phyloP scores from a whole-genome alignment of 495 filamentous ascomycete species.

The Xylaria scruposa region DNA sequence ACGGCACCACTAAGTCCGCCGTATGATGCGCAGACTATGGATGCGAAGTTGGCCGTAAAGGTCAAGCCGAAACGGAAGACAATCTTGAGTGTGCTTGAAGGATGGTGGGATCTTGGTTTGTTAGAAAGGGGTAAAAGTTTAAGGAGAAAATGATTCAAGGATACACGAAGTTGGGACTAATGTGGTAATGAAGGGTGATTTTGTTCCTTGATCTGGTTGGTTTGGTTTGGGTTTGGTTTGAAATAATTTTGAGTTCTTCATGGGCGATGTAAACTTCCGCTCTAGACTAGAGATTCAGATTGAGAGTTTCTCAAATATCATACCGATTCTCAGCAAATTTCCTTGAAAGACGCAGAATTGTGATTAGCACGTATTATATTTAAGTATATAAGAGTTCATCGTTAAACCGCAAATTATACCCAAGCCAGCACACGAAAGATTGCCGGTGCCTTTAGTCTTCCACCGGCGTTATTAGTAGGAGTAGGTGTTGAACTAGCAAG shows the following conservation, averaged over 20 bases:
- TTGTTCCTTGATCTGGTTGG: slow-evolving; percentile 1
- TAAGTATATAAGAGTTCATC: background rate
- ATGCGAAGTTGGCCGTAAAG: slow-evolving; percentile 24
- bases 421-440: background rate
- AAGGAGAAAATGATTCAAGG: slow-evolving; percentile 26
- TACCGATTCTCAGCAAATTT: background rate
- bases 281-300: slow-evolving; percentile 16
- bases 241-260: background rate
- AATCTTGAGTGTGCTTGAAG: slow-evolving; percentile 48
- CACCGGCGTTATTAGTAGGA: slow-evolving; percentile 1
- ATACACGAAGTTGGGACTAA: slow-evolving; percentile 9
- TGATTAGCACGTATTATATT: background rate
- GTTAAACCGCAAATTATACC: background rate
- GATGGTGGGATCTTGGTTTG: slow-evolving; percentile 58
- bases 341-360: too few species aligned
- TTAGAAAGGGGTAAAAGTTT: slow-evolving; percentile 40
- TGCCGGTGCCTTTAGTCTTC: background rate
- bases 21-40: slow-evolving; percentile 8
- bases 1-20: slow-evolving; percentile 34
- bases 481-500: background rate
- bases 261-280: background rate
- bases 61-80: slow-evolving; percentile 46
- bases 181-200: slow-evolving; percentile 21
- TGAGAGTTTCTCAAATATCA: background rate
- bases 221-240: slow-evolving; percentile 5